Evolutionary conservation across 2,329 filamentous ascomycete genomes (phyloP).

Genomic region (Diplodia mutila): DNA sequence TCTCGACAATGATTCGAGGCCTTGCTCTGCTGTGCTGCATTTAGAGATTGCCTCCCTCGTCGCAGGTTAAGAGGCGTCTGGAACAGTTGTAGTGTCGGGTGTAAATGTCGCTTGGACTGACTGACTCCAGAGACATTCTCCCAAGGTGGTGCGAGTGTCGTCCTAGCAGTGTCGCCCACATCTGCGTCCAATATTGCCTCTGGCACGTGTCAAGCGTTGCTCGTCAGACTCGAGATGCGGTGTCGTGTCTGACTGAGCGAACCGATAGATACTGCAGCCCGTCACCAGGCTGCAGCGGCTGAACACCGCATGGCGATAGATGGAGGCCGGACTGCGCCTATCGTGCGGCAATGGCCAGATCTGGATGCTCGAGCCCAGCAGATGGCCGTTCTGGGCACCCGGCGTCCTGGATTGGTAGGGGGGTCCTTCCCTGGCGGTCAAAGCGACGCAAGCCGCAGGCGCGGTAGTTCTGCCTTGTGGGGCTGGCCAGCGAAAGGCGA

Average conservation of each 20-base stretch:
- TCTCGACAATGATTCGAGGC: conserved; percentile 5
- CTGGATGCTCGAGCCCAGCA: neutral
- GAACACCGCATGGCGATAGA: conserved; percentile 12
- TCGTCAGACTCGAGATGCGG: conserved; percentile 21
- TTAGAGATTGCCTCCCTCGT: neutral
- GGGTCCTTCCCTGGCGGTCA: conserved; percentile 2
- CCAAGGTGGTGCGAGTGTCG: conserved; percentile 9
- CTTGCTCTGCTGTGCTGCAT: neutral
- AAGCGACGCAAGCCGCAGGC: conserved; percentile 3
- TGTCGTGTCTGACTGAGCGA: conserved; percentile 9
- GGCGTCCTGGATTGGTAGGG: conserved; percentile 2
- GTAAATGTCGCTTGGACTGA: conserved; percentile 1
- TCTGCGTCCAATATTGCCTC: conserved; percentile 7
- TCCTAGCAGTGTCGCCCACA: neutral
- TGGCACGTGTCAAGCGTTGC: conserved; percentile 7
- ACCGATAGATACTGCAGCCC: conserved; percentile 21
- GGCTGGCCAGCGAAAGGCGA: neutral
- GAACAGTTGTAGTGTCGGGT: neutral
- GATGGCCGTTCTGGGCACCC: conserved; percentile 5
- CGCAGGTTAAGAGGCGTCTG: neutral
- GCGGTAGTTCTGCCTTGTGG: neutral
- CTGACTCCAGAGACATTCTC: neutral
- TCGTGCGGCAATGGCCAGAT: conserved; percentile 18
- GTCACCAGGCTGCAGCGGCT: conserved; percentile 13
- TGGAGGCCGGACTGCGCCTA: neutral